phyloP scores from a whole-genome alignment of 2,329 filamentous ascomycete species.

The Stagonosporopsis rhizophila region DNA sequence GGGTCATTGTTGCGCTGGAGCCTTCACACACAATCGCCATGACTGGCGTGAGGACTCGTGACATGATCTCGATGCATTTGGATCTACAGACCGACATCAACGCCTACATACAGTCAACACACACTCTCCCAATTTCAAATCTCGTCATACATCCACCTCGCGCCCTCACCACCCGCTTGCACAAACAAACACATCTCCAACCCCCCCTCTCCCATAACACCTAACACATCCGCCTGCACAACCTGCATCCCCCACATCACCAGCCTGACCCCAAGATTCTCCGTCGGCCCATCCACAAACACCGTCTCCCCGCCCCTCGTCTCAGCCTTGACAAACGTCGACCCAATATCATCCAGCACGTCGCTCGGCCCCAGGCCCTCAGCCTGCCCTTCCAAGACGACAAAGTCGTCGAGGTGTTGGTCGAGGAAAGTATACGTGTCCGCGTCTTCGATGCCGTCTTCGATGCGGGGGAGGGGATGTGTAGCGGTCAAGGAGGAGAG shows the following conservation, averaged over 20 bases:
- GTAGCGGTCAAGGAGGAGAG: conserved; percentile 17
- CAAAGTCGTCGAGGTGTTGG: conserved; percentile 29
- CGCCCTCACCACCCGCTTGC: background rate
- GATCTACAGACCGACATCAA: background rate
- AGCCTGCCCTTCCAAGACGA: conserved; percentile 1
- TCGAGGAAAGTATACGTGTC: conserved; percentile 35
- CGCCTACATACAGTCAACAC: background rate
- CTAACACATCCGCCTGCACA: conserved; percentile 24
- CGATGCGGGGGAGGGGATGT: conserved; percentile 27
- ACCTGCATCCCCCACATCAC: conserved; percentile 38
- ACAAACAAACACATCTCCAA: conserved; percentile 24
- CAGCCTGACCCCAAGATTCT: conserved; percentile 28
- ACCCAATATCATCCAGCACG: conserved; percentile 25
- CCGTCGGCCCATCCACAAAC: conserved; percentile 21
- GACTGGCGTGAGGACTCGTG: background rate
- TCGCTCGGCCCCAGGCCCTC: conserved; percentile 7
- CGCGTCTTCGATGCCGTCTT: conserved; percentile 35
- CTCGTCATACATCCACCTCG: conserved; percentile 25
- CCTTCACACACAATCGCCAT: too few relatives aligned
- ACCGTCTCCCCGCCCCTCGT: background rate
- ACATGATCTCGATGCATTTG: background rate
- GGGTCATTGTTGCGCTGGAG: too few relatives aligned
- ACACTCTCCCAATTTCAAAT: too few relatives aligned
- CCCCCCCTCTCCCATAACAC: conserved; percentile 1
- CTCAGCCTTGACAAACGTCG: conserved; percentile 19